Base-by-base conservation (phyloP, 768 basidiomycete genomes). In the Mycena latifolia region DNA sequence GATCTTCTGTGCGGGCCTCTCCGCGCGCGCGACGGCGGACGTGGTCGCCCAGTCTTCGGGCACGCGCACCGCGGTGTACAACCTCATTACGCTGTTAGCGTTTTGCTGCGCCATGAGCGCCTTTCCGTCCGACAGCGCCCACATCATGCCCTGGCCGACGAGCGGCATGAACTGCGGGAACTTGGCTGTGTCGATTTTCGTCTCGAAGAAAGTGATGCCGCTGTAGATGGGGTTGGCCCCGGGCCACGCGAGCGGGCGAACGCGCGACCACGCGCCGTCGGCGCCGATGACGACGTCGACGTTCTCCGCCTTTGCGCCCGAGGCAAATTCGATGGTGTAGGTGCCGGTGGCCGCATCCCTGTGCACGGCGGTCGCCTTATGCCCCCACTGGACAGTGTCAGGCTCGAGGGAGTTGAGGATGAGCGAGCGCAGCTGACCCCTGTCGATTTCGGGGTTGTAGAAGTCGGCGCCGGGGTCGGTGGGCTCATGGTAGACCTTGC, bases 101-200 rank as follows among this genome's bases (percentile, higher is more conserved):
- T 80, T 80, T 58, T 73, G 76, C 63, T 81, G 80, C 9, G 74
- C 65, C 27, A 78, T 59, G 55, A 82, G 51, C 5, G 24, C 74
- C 60, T 74, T 73, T 27, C 61, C 62, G 39, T 76, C 73, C 24
- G 61, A 63, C 33, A 77, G 37, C 18, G 72, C 70, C 54, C 73
- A 71, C 53, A 74, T 65, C 35, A 51, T 61, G 18, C 79, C 78
- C 6, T 41, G 63, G 3, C 74, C 74, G 35, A 77, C 71, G 52
- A 72, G 63, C 33, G 54, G 52, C 39, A 39, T 55, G 22, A 71
- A 48, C 1, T 64, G 35, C 35, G 77, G 67, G 48, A 37, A 24
- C 51, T 74, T 48, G 47, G 61, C 39, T 25, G 69, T 65, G 27
- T 51, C 51, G 29, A 68, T 35, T 6, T 47, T 52, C 55, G 25